Conservation (phyloP, 257 asterid species). For the Apocynum venetum region DNA sequence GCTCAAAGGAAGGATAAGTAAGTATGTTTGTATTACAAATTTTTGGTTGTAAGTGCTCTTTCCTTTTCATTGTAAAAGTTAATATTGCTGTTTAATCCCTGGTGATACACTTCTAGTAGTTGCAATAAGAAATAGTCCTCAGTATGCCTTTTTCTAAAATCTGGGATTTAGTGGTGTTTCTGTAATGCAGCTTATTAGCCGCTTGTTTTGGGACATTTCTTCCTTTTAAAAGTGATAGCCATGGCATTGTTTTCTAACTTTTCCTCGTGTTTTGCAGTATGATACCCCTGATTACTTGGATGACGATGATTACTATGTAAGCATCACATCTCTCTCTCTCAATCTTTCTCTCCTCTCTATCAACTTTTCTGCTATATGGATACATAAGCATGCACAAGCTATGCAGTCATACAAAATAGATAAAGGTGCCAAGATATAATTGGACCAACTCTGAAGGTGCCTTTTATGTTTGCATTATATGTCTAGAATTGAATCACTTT, state of each 20-base stretch:
- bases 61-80: neutral
- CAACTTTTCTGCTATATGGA: neutral
- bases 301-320: constrained; percentile 60
- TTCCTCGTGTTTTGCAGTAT: constrained; percentile 41
- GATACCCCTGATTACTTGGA: constrained; percentile 53
- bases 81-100: neutral
- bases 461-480: neutral
- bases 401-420: neutral
- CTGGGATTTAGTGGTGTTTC: neutral
- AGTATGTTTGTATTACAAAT: neutral
- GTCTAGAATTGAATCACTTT: neutral
- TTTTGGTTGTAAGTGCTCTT: neutral
- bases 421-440: neutral
- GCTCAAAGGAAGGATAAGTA: neutral
- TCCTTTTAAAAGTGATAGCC: neutral
- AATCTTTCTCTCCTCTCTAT: neutral
- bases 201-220: neutral
- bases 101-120: neutral
- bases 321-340: constrained; percentile 17
- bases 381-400: neutral
- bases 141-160: neutral
- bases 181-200: neutral
- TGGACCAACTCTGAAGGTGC: neutral
- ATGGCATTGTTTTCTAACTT: constrained; percentile 8
- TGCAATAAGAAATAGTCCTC: neutral